A percentile compares a stretch with the other conserved stretches of the same genome.
phyloP scores from a whole-genome alignment of 2,329 filamentous ascomycete species.

The Colletotrichum filicis region DNA sequence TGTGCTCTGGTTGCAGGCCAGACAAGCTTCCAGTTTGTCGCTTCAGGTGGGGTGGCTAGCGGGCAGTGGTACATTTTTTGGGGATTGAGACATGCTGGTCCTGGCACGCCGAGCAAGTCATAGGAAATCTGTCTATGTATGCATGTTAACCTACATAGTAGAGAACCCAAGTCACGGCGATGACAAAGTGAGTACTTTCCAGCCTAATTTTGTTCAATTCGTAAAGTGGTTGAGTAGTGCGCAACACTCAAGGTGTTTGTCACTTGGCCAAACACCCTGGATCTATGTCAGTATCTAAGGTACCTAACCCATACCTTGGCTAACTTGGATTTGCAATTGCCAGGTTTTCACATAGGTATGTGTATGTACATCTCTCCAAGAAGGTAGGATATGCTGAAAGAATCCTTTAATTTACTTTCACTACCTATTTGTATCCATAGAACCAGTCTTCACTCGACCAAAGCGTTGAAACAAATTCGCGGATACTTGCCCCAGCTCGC shows the following conservation, averaged over 20 bases:
- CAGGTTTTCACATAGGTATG: no score
- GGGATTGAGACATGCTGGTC: neutral
- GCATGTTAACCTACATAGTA: neutral
- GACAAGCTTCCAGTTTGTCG: constrained; percentile 2
- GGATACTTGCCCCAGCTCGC: neutral
- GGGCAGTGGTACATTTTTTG: neutral
- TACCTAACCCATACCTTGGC: neutral
- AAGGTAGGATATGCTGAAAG: neutral
- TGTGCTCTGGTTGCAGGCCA: constrained; percentile 34
- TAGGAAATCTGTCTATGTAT: neutral
- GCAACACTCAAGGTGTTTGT: no score
- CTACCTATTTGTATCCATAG: neutral
- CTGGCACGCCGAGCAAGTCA: neutral
- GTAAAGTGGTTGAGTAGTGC: no score
- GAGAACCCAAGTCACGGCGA: neutral
- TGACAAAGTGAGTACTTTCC: neutral
- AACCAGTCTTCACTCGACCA: neutral
- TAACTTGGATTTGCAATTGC: neutral
- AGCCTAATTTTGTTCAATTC: neutral
- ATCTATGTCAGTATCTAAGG: no score
- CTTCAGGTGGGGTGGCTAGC: neutral
- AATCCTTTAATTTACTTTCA: no score
- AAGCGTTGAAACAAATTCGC: neutral
- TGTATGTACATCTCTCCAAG: no score
- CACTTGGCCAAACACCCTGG: no score